Evolutionary conservation across 768 basidiomycete species (phyloP).

Genomic region (Leccinum broughii): DNA sequence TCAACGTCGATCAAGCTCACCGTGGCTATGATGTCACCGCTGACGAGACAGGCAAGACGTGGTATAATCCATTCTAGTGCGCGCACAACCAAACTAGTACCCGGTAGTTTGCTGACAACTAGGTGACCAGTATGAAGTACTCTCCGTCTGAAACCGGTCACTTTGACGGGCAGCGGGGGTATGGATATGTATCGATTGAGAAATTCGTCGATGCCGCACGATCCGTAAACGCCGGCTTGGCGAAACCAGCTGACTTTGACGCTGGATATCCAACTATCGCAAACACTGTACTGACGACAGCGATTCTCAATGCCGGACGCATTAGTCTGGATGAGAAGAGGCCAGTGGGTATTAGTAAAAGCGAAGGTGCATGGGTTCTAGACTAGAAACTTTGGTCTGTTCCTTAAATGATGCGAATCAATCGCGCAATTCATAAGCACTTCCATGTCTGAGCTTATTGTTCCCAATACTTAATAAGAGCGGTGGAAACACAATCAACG

Average conservation of each 20-base stretch:
- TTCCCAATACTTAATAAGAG: constrained; percentile 1
- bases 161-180: constrained; percentile 93
- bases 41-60: constrained; percentile 81
- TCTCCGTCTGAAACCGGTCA: constrained; percentile 88
- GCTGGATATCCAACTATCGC: constrained; percentile 85
- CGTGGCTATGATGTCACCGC: constrained; percentile 89
- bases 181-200: constrained; percentile 89
- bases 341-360: constrained; percentile 74
- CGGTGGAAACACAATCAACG: neutral
- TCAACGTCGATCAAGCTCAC: constrained; percentile 90
- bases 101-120: constrained; percentile 8
- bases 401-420: constrained; percentile 11
- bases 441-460: neutral
- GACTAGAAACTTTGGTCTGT: constrained; percentile 44
- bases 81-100: constrained; percentile 30
- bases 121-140: constrained; percentile 79
- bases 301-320: constrained; percentile 88
- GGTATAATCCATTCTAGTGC: constrained; percentile 91
- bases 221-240: constrained; percentile 69
- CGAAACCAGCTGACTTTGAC: constrained; percentile 75
- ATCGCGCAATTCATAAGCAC: neutral
- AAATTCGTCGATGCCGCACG: constrained; percentile 87
- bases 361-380: constrained; percentile 63
- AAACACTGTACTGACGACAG: constrained; percentile 85
- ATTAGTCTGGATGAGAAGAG: constrained; percentile 89